Evolutionary conservation across 768 basidiomycete species (phyloP).

Genomic region (Calvatia gigantea): DNA sequence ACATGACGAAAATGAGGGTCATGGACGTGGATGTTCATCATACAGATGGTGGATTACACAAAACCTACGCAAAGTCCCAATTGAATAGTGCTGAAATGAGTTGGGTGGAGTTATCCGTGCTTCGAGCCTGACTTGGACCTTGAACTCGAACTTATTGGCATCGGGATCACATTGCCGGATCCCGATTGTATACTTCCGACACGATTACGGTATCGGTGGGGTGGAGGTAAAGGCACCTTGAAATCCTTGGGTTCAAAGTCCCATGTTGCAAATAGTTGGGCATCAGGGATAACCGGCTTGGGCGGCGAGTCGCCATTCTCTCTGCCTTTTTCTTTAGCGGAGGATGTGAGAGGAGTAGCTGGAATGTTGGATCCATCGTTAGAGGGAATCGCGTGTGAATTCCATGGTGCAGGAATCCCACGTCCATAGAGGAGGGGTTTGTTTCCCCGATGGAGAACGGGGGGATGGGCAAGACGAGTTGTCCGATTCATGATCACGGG

Average conservation of each 20-base stretch:
- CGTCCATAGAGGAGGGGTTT: slow-evolving; percentile 45
- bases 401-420: slow-evolving; percentile 53
- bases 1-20: not conserved
- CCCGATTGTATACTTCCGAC: slow-evolving; percentile 28
- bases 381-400: slow-evolving; percentile 34
- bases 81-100: not conserved
- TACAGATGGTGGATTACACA: too few species aligned
- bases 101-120: not conserved
- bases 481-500: slow-evolving; percentile 55
- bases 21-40: not conserved
- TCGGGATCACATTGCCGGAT: slow-evolving; percentile 16
- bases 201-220: slow-evolving; percentile 25
- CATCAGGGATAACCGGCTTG: slow-evolving; percentile 43
- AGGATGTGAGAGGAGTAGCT: slow-evolving; percentile 24
- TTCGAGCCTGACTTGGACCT: slow-evolving; percentile 8
- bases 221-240: slow-evolving; percentile 28
- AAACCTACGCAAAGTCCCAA: too few species aligned
- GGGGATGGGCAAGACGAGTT: slow-evolving; percentile 62
- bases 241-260: slow-evolving; percentile 52
- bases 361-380: slow-evolving; percentile 23
- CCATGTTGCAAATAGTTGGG: slow-evolving; percentile 55
- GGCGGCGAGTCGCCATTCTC: slow-evolving; percentile 23
- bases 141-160: not conserved
- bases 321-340: slow-evolving; percentile 28
- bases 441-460: slow-evolving; percentile 51